phyloP scores from a whole-genome alignment of 345 rosid species.

The Eucalyptus decipiens region DNA sequence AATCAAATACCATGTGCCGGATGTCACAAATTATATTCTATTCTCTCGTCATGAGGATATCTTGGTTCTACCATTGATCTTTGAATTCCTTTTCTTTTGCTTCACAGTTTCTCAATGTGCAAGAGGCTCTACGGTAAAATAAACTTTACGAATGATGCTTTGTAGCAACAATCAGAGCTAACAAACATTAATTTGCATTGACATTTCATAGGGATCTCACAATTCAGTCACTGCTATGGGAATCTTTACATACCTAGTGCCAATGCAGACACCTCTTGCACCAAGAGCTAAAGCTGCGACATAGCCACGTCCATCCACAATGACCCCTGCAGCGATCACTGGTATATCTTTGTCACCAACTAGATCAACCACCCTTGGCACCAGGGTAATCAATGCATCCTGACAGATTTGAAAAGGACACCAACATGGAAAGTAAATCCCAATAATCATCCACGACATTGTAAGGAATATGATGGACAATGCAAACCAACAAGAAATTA shows the following conservation, averaged over 20 bases:
- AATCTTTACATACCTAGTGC: constrained; percentile 52
- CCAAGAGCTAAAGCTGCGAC: constrained; percentile 90
- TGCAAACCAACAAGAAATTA: background rate
- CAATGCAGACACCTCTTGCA: constrained; percentile 76
- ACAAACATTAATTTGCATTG: background rate
- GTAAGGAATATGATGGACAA: background rate
- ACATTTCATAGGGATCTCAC: background rate
- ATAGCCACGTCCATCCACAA: constrained; percentile 73
- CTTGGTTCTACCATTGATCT: background rate
- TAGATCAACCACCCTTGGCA: constrained; percentile 74
- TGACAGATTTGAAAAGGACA: constrained; percentile 1
- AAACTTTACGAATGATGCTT: background rate
- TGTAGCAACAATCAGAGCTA: background rate
- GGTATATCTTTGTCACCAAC: constrained; percentile 48
- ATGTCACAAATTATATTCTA: background rate
- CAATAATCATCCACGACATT: background rate
- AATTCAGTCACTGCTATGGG: background rate
- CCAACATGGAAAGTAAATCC: too few species aligned
- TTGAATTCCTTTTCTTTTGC: background rate
- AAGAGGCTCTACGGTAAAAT: background rate
- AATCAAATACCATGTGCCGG: background rate
- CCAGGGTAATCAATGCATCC: constrained; percentile 60
- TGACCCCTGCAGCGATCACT: constrained; percentile 84
- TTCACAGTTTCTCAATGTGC: background rate
- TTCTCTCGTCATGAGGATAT: background rate